Evolutionary conservation across 306 rosid genomes (phyloP).

Genomic region (Purshia tridentata): DNA sequence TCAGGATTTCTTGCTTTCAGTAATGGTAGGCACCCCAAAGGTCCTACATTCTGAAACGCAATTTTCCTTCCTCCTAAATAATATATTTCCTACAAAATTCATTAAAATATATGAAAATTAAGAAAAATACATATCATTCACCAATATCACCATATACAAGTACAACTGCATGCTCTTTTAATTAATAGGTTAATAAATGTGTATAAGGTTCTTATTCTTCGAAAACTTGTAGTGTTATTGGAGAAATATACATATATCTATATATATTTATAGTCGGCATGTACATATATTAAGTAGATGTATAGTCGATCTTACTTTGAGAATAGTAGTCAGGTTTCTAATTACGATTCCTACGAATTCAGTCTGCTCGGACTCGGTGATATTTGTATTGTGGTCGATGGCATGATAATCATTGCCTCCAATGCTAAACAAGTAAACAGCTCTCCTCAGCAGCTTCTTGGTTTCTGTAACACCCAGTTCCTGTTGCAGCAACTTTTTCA

Average conservation of each 20-base stretch:
- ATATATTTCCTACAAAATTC: neutral
- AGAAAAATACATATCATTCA: no score
- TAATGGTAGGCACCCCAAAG: conserved; percentile 35
- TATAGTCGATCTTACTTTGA: neutral
- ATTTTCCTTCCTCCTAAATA: conserved; percentile 5
- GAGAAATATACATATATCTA: no score
- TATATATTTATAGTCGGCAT: no score
- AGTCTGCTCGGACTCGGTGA: neutral
- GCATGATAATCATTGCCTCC: conserved; percentile 7
- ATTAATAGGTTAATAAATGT: no score
- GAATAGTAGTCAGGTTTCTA: neutral
- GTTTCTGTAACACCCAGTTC: neutral
- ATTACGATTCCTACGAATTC: conserved; percentile 11
- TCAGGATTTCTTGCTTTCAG: conserved; percentile 2
- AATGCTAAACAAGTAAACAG: conserved; percentile 13
- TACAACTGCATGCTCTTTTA: no score
- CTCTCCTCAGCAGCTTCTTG: neutral
- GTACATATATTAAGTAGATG: no score
- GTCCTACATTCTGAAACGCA: conserved; percentile 20
- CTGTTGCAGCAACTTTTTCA: neutral
- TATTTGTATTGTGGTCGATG: neutral
- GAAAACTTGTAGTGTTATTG: no score
- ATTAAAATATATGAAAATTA: no score
- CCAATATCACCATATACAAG: no score
- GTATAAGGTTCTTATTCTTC: no score